Conservation (phyloP, 164 flowering plant genomes). For the Saururus chinensis region DNA sequence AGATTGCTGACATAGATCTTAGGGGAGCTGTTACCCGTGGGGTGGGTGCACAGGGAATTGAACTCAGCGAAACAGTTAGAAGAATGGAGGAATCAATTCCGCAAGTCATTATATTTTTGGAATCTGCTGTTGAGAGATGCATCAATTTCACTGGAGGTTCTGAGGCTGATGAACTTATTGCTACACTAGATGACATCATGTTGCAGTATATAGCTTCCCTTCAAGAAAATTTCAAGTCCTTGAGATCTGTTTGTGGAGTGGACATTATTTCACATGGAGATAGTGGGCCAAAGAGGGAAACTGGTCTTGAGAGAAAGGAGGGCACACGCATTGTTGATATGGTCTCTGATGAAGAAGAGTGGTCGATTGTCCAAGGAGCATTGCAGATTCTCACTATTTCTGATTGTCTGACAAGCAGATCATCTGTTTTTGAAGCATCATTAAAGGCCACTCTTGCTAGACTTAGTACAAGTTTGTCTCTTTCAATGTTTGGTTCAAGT, state of each 20-base stretch:
- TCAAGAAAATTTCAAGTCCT: slow-evolving; percentile 81
- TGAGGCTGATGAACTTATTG: slow-evolving; percentile 91
- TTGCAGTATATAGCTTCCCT: slow-evolving; percentile 76
- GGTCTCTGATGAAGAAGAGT: slow-evolving; percentile 89
- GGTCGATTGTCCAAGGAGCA: slow-evolving; percentile 99
- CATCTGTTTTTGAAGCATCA: slow-evolving; percentile 97
- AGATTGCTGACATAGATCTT: slow-evolving; percentile 72
- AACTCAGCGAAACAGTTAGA: slow-evolving; percentile 95
- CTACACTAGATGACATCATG: slow-evolving; percentile 84
- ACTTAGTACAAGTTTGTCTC: slow-evolving; percentile 71
- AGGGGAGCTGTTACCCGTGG: slow-evolving; percentile 91
- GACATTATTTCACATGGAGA: slow-evolving; percentile 32
- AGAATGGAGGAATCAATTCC: slow-evolving; percentile 99
- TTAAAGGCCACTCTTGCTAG: slow-evolving; percentile 89
- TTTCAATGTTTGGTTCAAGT: slow-evolving; percentile 67
- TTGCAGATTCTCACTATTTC: slow-evolving; percentile 92
- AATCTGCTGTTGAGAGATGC: slow-evolving; percentile 97
- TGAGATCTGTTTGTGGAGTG: slow-evolving; percentile 83
- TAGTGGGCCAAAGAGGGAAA: slow-evolving; percentile 50
- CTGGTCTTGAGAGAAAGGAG: slow-evolving; percentile 63
- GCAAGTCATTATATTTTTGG: slow-evolving; percentile 84
- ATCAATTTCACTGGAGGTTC: slow-evolving; percentile 96
- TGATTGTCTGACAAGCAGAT: slow-evolving; percentile 89
- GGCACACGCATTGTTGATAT: slow-evolving; percentile 54
- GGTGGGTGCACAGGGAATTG: slow-evolving; percentile 94